Evolutionary conservation across 2,329 filamentous ascomycete species (phyloP).

Genomic region (Curvularia sp.): DNA sequence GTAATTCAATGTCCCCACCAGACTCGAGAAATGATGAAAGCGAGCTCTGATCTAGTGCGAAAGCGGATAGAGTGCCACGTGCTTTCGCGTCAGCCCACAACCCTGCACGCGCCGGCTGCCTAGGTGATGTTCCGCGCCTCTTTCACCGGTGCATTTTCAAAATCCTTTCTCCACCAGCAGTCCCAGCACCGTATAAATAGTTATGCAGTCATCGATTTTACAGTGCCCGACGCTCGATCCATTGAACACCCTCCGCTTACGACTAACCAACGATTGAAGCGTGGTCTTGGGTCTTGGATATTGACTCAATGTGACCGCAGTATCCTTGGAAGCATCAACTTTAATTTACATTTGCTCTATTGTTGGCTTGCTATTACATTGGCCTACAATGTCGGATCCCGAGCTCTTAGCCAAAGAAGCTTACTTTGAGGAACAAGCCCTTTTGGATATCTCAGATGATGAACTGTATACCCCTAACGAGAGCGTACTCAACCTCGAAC

Average conservation of each 20-base stretch:
- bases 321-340: background rate
- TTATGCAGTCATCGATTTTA: slow-evolving; percentile 6
- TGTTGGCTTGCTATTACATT: background rate
- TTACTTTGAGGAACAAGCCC: slow-evolving; percentile 41
- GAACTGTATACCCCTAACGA: slow-evolving; percentile 29
- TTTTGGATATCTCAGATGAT: slow-evolving; percentile 43
- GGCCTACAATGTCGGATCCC: slow-evolving; percentile 30
- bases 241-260: background rate
- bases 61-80: slow-evolving; percentile 27
- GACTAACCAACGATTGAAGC: slow-evolving; percentile 2
- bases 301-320: background rate
- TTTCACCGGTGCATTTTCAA: slow-evolving; percentile 13
- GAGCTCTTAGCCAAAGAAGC: slow-evolving; percentile 37
- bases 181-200: slow-evolving; percentile 8
- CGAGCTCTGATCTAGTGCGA: slow-evolving; percentile 23
- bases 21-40: slow-evolving; percentile 21
- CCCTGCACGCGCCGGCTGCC: slow-evolving; percentile 26
- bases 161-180: background rate
- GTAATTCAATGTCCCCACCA: slow-evolving; percentile 11
- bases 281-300: background rate
- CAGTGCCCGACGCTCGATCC: background rate
- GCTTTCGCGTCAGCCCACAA: slow-evolving; percentile 29
- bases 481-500: slow-evolving; percentile 23
- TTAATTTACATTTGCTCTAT: background rate
- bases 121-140: slow-evolving; percentile 12